These are phyloP conservation scores for Viridothelium virens DNA, from an alignment of 495 filamentous ascomycete species.

Conservation along the genomic window DNA sequence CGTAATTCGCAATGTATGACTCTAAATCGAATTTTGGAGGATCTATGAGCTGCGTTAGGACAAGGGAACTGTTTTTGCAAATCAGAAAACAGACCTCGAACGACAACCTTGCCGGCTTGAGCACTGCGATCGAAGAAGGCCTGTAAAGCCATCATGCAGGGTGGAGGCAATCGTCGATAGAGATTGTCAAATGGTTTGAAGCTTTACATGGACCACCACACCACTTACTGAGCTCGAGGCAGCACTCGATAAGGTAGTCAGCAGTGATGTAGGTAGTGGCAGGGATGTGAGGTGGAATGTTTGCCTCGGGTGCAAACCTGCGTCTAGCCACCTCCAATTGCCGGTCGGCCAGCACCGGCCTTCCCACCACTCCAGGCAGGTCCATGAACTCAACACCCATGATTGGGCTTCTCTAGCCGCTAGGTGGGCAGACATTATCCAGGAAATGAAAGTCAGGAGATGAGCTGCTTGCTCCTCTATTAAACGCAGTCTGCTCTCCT, in stretches of 20 bases:
- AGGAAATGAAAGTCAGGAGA: not conserved
- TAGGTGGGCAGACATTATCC: not conserved
- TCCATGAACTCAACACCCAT: not conserved
- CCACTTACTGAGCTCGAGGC: no score
- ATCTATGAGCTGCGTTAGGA: not conserved
- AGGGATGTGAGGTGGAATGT: no score
- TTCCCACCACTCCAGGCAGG: slow-evolving; percentile 3
- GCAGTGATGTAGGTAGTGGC: no score
- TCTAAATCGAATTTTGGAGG: slow-evolving; percentile 88
- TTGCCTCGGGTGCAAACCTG: not conserved
- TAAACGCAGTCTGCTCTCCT: not conserved
- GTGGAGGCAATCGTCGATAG: not conserved
- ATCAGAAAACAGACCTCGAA: not conserved
- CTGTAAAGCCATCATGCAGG: not conserved
- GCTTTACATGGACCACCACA: not conserved
- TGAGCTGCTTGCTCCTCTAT: not conserved
- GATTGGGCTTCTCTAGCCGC: slow-evolving; percentile 8
- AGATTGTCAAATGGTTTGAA: not conserved
- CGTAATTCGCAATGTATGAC: slow-evolving; percentile 84
- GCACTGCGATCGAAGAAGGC: not conserved
- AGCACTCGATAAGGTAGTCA: no score
- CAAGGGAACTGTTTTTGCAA: not conserved
- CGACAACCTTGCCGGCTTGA: not conserved
- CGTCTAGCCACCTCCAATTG: slow-evolving; percentile 3
- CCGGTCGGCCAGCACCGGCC: not conserved